Evolutionary conservation across 306 rosid genomes (phyloP).

Genomic region (Casuarina equisetifolia): DNA sequence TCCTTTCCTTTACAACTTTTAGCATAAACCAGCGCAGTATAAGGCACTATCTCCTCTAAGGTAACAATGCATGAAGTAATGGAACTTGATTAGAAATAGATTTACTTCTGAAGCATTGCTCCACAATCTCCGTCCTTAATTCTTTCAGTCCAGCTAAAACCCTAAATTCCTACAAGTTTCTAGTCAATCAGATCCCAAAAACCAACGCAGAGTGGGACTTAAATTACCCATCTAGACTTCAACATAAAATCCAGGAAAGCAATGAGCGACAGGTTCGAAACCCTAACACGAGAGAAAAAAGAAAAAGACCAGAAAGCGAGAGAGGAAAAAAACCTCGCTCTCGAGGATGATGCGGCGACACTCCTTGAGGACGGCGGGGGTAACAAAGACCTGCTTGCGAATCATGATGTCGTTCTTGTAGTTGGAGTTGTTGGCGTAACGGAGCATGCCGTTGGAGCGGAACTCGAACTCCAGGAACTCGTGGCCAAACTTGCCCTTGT

Average conservation of each 20-base stretch:
- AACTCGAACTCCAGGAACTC: slow-evolving; percentile 96
- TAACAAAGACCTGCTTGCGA: slow-evolving; percentile 91
- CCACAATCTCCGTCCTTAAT: too few relatives aligned
- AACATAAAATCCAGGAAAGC: neutral
- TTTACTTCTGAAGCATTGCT: too few relatives aligned
- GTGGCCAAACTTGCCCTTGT: slow-evolving; percentile 92
- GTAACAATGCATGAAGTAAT: too few relatives aligned
- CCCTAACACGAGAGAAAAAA: neutral
- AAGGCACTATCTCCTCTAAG: too few relatives aligned
- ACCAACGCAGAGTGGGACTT: neutral
- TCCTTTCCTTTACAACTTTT: too few relatives aligned
- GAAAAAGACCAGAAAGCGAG: neutral
- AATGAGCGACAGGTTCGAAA: neutral
- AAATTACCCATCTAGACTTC: too few relatives aligned
- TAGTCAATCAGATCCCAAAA: neutral
- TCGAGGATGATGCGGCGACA: slow-evolving; percentile 87
- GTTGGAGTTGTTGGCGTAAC: slow-evolving; percentile 97
- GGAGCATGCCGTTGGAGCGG: slow-evolving; percentile 87
- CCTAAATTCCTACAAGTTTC: too few relatives aligned
- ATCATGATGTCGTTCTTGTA: slow-evolving; percentile 98
- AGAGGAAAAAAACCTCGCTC: slow-evolving; percentile 57
- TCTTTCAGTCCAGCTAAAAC: too few relatives aligned
- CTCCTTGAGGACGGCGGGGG: slow-evolving; percentile 89
- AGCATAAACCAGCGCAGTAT: too few relatives aligned
- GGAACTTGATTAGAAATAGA: too few relatives aligned